Evolutionary conservation across 495 filamentous ascomycete genomes (phyloP).

Genomic region (Aspergillus wentii): DNA sequence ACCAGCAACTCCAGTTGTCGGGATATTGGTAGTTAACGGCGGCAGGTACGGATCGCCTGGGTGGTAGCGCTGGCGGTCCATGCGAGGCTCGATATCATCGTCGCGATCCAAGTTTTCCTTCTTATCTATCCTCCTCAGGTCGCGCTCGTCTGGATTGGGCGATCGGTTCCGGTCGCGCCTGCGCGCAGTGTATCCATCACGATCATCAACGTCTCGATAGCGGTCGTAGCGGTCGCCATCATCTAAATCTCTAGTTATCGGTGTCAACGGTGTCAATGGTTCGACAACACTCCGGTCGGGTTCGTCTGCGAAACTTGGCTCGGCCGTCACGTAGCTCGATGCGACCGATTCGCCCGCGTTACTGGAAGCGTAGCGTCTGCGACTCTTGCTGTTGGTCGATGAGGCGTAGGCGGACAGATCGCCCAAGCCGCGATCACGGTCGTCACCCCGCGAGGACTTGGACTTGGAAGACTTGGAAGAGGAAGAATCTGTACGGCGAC

Average conservation of each 20-base stretch:
- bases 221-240: slow-evolving; percentile 5
- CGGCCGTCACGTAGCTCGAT: slow-evolving; percentile 51
- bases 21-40: slow-evolving; percentile 18
- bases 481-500: background rate
- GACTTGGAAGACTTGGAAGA: slow-evolving; percentile 28
- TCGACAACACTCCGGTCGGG: slow-evolving; percentile 26
- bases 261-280: slow-evolving; percentile 22
- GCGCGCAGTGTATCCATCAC: slow-evolving; percentile 24
- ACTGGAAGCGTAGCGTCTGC: slow-evolving; percentile 31
- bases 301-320: slow-evolving; percentile 27
- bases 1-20: slow-evolving; percentile 18
- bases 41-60: slow-evolving; percentile 29
- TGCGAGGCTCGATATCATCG: slow-evolving; percentile 18
- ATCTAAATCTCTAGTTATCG: background rate
- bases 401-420: slow-evolving; percentile 33
- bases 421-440: slow-evolving; percentile 46
- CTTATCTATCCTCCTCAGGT: slow-evolving; percentile 22
- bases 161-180: slow-evolving; percentile 30
- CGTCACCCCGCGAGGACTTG: slow-evolving; percentile 51
- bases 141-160: slow-evolving; percentile 29
- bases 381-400: slow-evolving; percentile 31
- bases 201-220: slow-evolving; percentile 18
- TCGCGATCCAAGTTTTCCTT: slow-evolving; percentile 11
- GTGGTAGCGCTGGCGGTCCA: slow-evolving; percentile 26
- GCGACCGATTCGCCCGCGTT: slow-evolving; percentile 43